A percentile compares a stretch with the other conserved stretches of the same genome.
Evolutionary conservation across 345 rosid species (phyloP).

Genomic region (Excoecaria agallocha): DNA sequence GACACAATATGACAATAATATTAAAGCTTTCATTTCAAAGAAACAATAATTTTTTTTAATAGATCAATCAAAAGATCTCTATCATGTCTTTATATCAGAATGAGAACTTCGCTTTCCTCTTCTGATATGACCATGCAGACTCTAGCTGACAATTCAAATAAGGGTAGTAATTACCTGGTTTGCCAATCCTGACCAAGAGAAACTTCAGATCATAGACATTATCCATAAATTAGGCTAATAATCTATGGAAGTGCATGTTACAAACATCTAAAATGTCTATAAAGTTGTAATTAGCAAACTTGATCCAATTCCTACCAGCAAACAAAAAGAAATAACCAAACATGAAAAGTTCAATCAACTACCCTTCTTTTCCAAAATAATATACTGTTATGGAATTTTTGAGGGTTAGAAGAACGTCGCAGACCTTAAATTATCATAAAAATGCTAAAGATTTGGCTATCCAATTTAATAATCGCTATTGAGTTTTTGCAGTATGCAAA

Average conservation of each 20-base stretch:
- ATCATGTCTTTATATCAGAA: background rate
- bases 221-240: background rate
- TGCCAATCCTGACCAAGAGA: background rate
- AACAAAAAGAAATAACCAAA: no score
- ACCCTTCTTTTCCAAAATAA: no score
- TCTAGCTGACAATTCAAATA: background rate
- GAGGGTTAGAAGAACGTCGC: background rate
- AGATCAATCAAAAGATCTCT: background rate
- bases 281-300: background rate
- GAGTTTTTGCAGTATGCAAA: background rate
- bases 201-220: background rate
- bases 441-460: no score
- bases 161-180: background rate
- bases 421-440: background rate
- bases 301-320: no score
- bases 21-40: background rate
- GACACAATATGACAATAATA: background rate
- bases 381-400: no score
- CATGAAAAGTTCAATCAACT: no score
- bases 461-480: background rate
- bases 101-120: background rate
- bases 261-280: background rate
- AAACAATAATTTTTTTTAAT: background rate
- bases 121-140: background rate
- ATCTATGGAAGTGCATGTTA: background rate